Evolutionary conservation across 441 rosid species (phyloP), one percentile per base, ranked within the genome.

Genomic region (Manihot esculenta): DNA sequence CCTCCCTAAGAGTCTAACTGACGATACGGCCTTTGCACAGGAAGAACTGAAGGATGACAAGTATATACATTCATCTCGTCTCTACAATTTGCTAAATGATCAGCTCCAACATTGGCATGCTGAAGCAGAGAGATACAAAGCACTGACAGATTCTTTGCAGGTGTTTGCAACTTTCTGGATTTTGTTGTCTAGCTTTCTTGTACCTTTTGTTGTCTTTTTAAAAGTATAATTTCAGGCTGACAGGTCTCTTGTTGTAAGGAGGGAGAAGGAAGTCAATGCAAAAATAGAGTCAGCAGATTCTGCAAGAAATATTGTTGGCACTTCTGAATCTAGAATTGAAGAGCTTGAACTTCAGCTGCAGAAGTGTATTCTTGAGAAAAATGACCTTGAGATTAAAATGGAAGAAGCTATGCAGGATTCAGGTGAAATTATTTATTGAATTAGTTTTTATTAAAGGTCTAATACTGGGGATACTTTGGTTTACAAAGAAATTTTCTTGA

Each of bases 351-450:
- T 81, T 75, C 85, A 91, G 85, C 77, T 95, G 73, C 91, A 87
- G 80, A 88, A 83, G 75, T 89, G 89, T 88, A 78, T 84, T 45
- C 57, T 71, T 66, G 99, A 95, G 83, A 95, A 84, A 84, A 93
- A 95, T 85, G 94, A 91, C 69, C 84, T 87, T 65, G 97, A 88
- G 82, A 85, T 93, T 66, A 89, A 91, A 85, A 82, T 85, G 82
- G 97, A 89, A 85, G 99, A 93, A 84, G 84, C 94, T 53, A 65
- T 84, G 21, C 97, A 95, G 81, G 96, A 93, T 88, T 87, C 89
- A 83, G 98, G 99, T 95, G 68, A 81, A 75, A 58, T 54, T 65
- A 58, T 20, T 70, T 77, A 50, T 71, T 51, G 49, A 42, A 47
- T 69, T 48, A 48, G 51, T 77, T 74, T 59, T 47, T 70, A 35